Conservation (phyloP, 2,329 filamentous ascomycete genomes). For the Aspergillus ibericus region DNA sequence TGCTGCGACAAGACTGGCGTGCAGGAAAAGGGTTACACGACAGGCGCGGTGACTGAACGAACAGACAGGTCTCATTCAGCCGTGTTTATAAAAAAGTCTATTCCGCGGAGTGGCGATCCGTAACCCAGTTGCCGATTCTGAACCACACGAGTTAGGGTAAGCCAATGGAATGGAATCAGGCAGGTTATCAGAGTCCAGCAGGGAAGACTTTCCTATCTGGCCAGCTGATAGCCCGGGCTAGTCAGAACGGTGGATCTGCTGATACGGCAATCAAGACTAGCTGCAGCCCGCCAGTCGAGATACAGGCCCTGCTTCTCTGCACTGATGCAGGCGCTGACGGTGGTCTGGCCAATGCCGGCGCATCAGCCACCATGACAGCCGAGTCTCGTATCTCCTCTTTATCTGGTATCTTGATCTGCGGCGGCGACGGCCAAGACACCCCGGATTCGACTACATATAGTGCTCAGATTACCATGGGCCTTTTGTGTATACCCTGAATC, state of each 20-base stretch:
- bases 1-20: background rate
- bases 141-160: background rate
- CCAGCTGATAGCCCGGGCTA: background rate
- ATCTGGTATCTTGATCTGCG: background rate
- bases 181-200: background rate
- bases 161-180: background rate
- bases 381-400: background rate
- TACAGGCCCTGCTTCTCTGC: background rate
- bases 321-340: background rate
- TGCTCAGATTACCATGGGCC: background rate
- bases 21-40: background rate
- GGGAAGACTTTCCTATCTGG: background rate
- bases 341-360: background rate
- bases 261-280: background rate
- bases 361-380: background rate
- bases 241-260: background rate
- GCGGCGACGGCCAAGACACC: background rate
- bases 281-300: background rate
- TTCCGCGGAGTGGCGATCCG: background rate
- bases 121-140: background rate
- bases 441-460: background rate
- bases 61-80: background rate
- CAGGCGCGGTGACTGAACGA: background rate
- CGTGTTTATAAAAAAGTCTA: background rate
- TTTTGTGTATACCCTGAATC: background rate